Conservation (phyloP, 352 stramenopile genomes). For the Pythium coloratum region DNA sequence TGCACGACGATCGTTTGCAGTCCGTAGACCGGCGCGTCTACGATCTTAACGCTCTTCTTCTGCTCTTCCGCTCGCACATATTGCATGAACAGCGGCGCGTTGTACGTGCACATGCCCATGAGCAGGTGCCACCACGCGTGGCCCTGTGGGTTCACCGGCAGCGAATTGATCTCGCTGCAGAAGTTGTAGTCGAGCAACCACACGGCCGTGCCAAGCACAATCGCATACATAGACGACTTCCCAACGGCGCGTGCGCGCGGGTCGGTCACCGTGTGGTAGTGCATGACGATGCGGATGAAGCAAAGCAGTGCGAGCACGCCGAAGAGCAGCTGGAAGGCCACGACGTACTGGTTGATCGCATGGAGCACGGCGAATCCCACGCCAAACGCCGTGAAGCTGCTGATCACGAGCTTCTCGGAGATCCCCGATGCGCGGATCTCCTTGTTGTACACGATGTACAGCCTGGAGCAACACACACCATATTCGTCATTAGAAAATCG, state of each 20-base stretch:
- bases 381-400: slow-evolving; percentile 47
- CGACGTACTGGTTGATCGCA: slow-evolving; percentile 74
- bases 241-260: slow-evolving; percentile 47
- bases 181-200: slow-evolving; percentile 81
- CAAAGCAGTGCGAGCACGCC: slow-evolving; percentile 48
- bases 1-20: slow-evolving; percentile 66
- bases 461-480: slow-evolving; percentile 27
- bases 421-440: slow-evolving; percentile 53
- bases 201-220: slow-evolving; percentile 58
- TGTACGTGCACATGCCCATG: slow-evolving; percentile 75
- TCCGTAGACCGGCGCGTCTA: slow-evolving; percentile 34
- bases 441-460: slow-evolving; percentile 80
- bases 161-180: slow-evolving; percentile 47
- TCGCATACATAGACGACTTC: slow-evolving; percentile 53
- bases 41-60: slow-evolving; percentile 49
- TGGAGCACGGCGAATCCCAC: slow-evolving; percentile 65
- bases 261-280: slow-evolving; percentile 56
- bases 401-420: slow-evolving; percentile 39
- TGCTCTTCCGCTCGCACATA: slow-evolving; percentile 77
- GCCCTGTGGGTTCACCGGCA: slow-evolving; percentile 70
- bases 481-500: neutral
- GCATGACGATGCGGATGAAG: slow-evolving; percentile 41
- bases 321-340: slow-evolving; percentile 72
- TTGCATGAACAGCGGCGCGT: slow-evolving; percentile 82
- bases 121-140: slow-evolving; percentile 87